Evolutionary conservation across 1,284 basidiomycete species (phyloP), one percentile per base, ranked within the genome.

Genomic region (Cystobasidium pallidum): DNA sequence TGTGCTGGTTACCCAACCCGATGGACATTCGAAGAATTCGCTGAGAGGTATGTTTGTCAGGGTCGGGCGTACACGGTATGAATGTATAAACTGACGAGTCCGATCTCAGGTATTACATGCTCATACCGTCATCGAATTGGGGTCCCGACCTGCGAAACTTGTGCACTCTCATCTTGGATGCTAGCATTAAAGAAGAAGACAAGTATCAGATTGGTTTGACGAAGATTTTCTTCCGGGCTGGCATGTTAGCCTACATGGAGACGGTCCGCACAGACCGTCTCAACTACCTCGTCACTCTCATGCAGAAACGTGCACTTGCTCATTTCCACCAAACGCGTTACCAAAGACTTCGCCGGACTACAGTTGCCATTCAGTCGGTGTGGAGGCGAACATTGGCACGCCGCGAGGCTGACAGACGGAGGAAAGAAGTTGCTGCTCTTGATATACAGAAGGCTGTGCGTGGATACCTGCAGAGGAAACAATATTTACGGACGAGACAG

Each of bases 201-300:
- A 97, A 97, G 84, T 97, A 96, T 82, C 96, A 99, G 83, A 88
- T 90, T 78, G 96, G 96, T 77, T 85, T 94, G 28, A 97, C 92
- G 41, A 99, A 99, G 84, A 96, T 99, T 79, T 99, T 99, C 84
- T 99, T 99, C 87, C 88, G 96, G 67, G 94, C 96, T 13, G 96
- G 96, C 76, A 97, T 99, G 91, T 89, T 99, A 51, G 95, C 96
- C n/a, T 89, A 91, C 17, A 86, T 99, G 66, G 96, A 99, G 82
- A 89, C 92, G 39, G 84, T 94, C 64, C 89, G 96, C 32, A 89
- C 92, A 7, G 88, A 91, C 74, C 86, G 91, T 73, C 86, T 99
- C 70, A 95, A 97, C 79, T 84, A 88, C 21, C 87, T 99, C 80
- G 93, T 95, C 70, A 97, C 92, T 15, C 86, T 96, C 58, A 90